Evolutionary conservation across 345 rosid species (phyloP), one percentile per base, ranked within the genome.

Genomic region (Limnanthes douglasii): DNA sequence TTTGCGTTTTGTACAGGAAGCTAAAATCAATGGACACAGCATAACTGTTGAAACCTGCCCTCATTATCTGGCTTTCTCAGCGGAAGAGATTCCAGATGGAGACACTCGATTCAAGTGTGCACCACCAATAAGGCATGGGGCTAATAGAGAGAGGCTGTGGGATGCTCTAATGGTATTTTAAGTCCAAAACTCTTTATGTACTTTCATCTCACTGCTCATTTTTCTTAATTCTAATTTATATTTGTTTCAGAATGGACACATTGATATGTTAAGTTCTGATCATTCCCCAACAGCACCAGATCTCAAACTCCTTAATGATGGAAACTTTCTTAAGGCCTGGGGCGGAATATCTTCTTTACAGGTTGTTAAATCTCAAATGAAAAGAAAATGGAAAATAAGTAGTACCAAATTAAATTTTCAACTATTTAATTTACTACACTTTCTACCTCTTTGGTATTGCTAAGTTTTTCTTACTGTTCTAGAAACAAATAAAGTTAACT

Each of bases 51-150:
- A 90, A 67, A 90, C 98, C 17, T 84, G 98, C 41, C 94, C 98
- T 1, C 98, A 90, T 62, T 90, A 90, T 55, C 48, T 90, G 21
- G 98, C 98, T 38, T 80, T 84, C 56, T 66, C 98, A 48, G 71
- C 95, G 16, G 98, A 90, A 55, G 95, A 84, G 65, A 90, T 90
- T 45, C 55, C 35, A 27, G 70, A 84, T 43, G 92, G 98, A 21
- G 98, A 84, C 51, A 90, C 98, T 41, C 94, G 95, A 31, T 84
- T 80, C 53, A 90, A 90, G 58, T 90, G 95, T 59, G 65, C 95
- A 20, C 94, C 98, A 3, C 98, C 98, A 8, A 77, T 90, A 42
- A 94, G 95, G 8, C 70, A 75, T 45, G 53, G 72, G 23, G 59
- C 73, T 47, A 90, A 90, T 33, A 72, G 64, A 61, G 94, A 80